These are phyloP conservation scores for Penicillium sp. DNA, from an alignment of 2,329 filamentous ascomycete species.

Conservation along the genomic window DNA sequence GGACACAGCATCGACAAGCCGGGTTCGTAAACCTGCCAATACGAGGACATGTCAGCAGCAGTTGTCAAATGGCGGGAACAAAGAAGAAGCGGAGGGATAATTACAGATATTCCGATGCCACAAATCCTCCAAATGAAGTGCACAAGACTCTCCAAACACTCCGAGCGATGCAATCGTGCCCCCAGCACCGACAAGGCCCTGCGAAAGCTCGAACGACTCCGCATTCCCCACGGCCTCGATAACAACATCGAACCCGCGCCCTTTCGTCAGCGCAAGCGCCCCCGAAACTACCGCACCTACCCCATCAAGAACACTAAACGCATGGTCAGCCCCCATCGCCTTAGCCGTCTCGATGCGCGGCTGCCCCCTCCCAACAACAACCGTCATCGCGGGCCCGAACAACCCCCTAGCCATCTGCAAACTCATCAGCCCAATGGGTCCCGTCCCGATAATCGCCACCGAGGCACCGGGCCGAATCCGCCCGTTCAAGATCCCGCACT, in stretches of 20 bases:
- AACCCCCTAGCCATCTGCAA: not conserved
- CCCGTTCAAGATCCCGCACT: conserved; percentile 59
- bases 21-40: conserved; percentile 14
- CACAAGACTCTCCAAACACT: conserved; percentile 59
- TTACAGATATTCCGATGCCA: not conserved
- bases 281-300: not conserved
- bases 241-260: conserved; percentile 58
- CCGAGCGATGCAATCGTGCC: conserved; percentile 63
- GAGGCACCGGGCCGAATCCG: conserved; percentile 58
- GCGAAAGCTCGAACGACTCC: conserved; percentile 58
- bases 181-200: conserved; percentile 58
- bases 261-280: conserved; percentile 55
- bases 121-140: not conserved
- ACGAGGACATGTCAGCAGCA: not conserved
- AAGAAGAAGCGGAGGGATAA: not conserved
- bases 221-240: conserved; percentile 64
- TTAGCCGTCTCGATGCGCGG: not conserved
- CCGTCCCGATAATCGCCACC: not conserved
- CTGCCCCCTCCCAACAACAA: not conserved
- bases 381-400: not conserved
- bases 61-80: not conserved
- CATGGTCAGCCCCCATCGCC: not conserved
- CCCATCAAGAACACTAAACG: not conserved
- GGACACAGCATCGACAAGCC: conserved; percentile 15
- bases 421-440: not conserved